Conservation (phyloP, 768 basidiomycete genomes). For the Termitomyces sp. region DNA sequence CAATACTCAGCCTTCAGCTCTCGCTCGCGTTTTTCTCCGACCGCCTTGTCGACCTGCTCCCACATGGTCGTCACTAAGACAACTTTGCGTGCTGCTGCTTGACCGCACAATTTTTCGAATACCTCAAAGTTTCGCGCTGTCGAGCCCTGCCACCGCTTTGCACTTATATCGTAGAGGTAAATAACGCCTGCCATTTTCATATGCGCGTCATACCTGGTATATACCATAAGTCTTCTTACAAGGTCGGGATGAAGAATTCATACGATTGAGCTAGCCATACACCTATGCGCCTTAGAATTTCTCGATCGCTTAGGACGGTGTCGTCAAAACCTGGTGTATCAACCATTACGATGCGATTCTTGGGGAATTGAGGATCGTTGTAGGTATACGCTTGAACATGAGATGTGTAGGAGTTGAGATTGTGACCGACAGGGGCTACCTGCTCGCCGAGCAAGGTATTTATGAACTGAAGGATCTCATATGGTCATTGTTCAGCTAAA, state of each 20-base stretch:
- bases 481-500: background rate
- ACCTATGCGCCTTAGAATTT: conserved; percentile 21
- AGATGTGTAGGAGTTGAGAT: conserved; percentile 19
- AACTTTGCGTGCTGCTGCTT: conserved; percentile 10
- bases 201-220: conserved; percentile 10
- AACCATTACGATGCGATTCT: conserved; percentile 17
- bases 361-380: conserved; percentile 5
- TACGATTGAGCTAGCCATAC: conserved; percentile 22
- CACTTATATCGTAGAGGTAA: conserved; percentile 13
- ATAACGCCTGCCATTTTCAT: conserved; percentile 16
- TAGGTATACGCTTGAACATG: conserved; percentile 15
- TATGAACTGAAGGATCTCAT: conserved; percentile 14
- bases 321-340: conserved; percentile 25
- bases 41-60: background rate
- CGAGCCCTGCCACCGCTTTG: conserved; percentile 8
- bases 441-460: conserved; percentile 10
- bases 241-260: background rate
- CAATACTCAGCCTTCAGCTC: conserved; percentile 6
- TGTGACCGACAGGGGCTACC: conserved; percentile 16
- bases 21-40: conserved; percentile 6
- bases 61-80: conserved; percentile 15
- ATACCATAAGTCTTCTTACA: background rate
- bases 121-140: conserved; percentile 13
- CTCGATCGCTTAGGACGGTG: conserved; percentile 15
- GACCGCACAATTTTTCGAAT: conserved; percentile 14